phyloP scores from a whole-genome alignment of 1,139 yeast species.

The Taiozyma sp. region DNA sequence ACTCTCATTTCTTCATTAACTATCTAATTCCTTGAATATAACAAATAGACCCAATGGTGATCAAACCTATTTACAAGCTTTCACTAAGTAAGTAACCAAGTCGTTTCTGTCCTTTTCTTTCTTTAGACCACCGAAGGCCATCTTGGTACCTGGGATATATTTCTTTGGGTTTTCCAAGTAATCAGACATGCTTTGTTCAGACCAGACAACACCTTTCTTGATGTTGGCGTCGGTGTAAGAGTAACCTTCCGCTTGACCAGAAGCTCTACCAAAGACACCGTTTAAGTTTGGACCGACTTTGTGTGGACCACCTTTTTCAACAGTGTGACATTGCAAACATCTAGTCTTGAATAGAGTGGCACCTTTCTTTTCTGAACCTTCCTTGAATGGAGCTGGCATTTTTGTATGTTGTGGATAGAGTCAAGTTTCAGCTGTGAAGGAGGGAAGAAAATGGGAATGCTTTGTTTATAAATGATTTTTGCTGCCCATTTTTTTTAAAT shows the following conservation, averaged over 20 bases:
- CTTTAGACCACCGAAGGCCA: constrained; percentile 99
- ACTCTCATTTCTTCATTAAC: background rate
- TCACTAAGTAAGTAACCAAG: constrained; percentile 82
- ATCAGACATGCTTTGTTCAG: constrained; percentile 84
- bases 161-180: constrained; percentile 99
- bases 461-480: background rate
- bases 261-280: constrained; percentile 88
- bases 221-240: constrained; percentile 98
- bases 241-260: constrained; percentile 92
- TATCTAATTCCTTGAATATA: background rate
- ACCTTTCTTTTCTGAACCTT: constrained; percentile 93
- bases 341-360: constrained; percentile 98
- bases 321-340: constrained; percentile 99
- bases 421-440: background rate
- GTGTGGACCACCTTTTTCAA: constrained; percentile 94
- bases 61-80: constrained; percentile 58
- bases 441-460: background rate
- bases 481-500: background rate
- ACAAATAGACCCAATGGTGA: background rate
- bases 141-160: constrained; percentile 99
- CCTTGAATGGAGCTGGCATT: constrained; percentile 30
- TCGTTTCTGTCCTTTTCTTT: constrained; percentile 99
- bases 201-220: constrained; percentile 90
- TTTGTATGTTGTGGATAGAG: background rate
- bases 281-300: constrained; percentile 99